phyloP scores from a whole-genome alignment of 2,329 filamentous ascomycete genomes.

The Raffaelea deltoideospora region DNA sequence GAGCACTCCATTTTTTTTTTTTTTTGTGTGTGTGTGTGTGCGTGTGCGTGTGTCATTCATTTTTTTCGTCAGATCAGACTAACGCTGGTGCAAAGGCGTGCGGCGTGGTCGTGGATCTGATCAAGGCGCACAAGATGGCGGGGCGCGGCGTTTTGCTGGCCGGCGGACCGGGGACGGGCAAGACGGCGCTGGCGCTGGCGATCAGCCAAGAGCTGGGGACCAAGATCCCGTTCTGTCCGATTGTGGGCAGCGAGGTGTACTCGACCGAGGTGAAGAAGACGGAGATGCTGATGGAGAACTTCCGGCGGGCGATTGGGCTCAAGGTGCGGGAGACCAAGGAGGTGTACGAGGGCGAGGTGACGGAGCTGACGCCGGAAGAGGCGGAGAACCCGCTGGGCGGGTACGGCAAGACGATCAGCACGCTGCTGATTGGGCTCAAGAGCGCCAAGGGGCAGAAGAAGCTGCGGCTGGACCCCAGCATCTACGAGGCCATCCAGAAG shows the following conservation, averaged over 20 bases:
- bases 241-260: constrained; percentile 96
- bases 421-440: constrained; percentile 85
- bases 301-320: constrained; percentile 86
- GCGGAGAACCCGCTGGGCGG: constrained; percentile 93
- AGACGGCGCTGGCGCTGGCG: constrained; percentile 88
- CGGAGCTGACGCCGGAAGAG: constrained; percentile 93
- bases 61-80: neutral
- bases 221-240: constrained; percentile 96
- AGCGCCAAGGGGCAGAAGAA: constrained; percentile 97
- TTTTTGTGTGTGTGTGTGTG: neutral
- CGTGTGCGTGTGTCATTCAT: neutral
- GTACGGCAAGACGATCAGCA: constrained; percentile 95
- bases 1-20: neutral
- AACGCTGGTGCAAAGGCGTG: constrained; percentile 58
- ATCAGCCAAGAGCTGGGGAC: constrained; percentile 95
- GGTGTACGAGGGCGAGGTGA: constrained; percentile 97
- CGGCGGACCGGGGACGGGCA: constrained; percentile 89
- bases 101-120: constrained; percentile 89
- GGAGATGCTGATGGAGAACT: constrained; percentile 98
- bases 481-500: constrained; percentile 98
- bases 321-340: constrained; percentile 98
- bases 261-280: constrained; percentile 99
- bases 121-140: constrained; percentile 94
- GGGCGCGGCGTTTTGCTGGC: constrained; percentile 86
- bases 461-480: constrained; percentile 87